phyloP scores from a whole-genome alignment of 2,329 filamentous ascomycete genomes.

The Aureobasidium sp. region DNA sequence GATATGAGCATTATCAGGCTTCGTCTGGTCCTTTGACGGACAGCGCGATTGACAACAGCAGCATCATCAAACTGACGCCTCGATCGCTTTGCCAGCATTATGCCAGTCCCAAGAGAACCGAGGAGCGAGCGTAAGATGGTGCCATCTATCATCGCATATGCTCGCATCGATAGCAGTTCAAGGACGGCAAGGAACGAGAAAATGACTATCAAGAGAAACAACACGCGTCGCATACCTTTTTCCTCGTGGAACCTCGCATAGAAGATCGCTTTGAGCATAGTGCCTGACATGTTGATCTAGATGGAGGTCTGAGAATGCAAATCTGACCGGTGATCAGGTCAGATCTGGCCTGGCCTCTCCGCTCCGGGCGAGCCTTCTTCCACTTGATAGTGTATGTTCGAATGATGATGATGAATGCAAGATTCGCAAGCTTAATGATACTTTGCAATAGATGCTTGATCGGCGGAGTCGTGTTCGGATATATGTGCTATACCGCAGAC shows the following conservation, averaged over 20 bases:
- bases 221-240: slow-evolving; percentile 30
- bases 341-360: not conserved
- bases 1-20: not conserved
- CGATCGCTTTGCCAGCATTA: no score
- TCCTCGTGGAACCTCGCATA: slow-evolving; percentile 58
- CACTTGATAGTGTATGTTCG: not conserved
- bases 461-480: not conserved
- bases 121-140: not conserved
- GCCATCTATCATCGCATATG: not conserved
- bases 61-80: not conserved
- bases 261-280: slow-evolving; percentile 56
- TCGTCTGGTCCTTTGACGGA: no score
- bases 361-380: not conserved
- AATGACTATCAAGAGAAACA: not conserved
- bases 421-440: not conserved
- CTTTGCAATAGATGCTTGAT: no score
- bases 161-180: not conserved
- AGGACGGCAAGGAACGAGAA: not conserved
- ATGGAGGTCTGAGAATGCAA: rapidly evolving
- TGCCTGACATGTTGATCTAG: not conserved
- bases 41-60: not conserved
- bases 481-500: not conserved
- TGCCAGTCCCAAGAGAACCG: no score
- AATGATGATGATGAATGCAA: not conserved
- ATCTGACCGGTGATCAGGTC: no score